Conservation (phyloP, 768 basidiomycete species). For the Boletus coccyginus region DNA sequence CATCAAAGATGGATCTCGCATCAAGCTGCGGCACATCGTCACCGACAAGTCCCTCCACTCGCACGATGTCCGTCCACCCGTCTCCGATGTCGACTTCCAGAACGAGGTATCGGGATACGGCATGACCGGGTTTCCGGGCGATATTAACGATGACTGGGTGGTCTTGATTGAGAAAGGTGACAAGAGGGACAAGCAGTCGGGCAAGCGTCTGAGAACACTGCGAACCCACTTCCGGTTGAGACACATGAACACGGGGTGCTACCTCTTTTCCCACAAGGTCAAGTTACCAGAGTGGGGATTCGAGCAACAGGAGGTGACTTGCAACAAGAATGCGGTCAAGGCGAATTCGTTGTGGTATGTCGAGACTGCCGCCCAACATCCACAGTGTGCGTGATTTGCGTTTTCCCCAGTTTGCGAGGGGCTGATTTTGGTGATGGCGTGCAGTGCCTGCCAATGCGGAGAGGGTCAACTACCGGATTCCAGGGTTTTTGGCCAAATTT, state of each 20-base stretch:
- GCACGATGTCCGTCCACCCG: conserved; percentile 91
- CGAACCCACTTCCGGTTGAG: conserved; percentile 79
- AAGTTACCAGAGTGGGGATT: conserved; percentile 97
- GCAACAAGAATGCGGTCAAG: conserved; percentile 93
- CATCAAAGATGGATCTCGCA: conserved; percentile 60
- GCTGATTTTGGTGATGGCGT: background rate
- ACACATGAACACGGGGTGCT: conserved; percentile 89
- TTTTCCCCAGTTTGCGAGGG: background rate
- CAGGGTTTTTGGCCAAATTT: conserved; percentile 90
- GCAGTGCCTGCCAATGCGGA: conserved; percentile 68
- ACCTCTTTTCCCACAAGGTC: conserved; percentile 96
- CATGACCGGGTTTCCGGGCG: conserved; percentile 78
- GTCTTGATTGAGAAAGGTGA: conserved; percentile 79
- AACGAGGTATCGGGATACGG: conserved; percentile 98
- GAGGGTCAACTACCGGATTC: conserved; percentile 89
- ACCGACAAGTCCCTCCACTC: conserved; percentile 91
- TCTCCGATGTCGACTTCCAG: conserved; percentile 98
- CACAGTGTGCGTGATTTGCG: conserved; percentile 50
- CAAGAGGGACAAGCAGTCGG: conserved; percentile 61
- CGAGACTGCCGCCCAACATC: conserved; percentile 75
- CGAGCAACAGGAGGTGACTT: conserved; percentile 99
- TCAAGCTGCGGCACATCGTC: conserved; percentile 77
- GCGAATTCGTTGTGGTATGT: conserved; percentile 92
- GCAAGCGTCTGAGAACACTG: conserved; percentile 72
- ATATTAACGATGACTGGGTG: conserved; percentile 91